A percentile compares a stretch with the other conserved stretches of the same genome.
Conservation (phyloP, 1,284 basidiomycete genomes). For the Thecaphora thlaspeos region DNA sequence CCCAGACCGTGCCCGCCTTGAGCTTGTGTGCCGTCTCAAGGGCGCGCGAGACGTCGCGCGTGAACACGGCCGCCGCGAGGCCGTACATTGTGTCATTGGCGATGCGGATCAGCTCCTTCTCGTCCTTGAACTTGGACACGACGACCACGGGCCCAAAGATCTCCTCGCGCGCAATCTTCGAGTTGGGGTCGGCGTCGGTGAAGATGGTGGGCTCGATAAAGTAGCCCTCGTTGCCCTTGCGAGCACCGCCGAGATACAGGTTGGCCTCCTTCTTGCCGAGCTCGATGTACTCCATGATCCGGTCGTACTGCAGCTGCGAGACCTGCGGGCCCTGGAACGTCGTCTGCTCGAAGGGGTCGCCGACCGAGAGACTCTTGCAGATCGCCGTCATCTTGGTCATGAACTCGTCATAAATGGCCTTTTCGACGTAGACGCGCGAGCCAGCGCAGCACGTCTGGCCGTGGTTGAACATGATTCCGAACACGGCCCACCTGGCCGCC, state of each 20-base stretch:
- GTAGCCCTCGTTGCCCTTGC: conserved; percentile 67
- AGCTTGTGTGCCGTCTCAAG: conserved; percentile 73
- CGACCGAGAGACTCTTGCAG: conserved; percentile 65
- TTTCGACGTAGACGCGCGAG: conserved; percentile 73
- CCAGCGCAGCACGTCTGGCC: conserved; percentile 67
- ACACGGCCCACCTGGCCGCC: conserved; percentile 66
- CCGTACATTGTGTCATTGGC: conserved; percentile 83
- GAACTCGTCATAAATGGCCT: conserved; percentile 67
- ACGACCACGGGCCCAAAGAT: conserved; percentile 75
- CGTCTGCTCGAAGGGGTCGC: conserved; percentile 73
- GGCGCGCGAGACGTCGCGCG: conserved; percentile 73
- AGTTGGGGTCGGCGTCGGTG: conserved; percentile 67
- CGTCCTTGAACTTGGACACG: conserved; percentile 59
- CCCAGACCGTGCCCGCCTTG: conserved; percentile 78
- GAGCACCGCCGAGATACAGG: conserved; percentile 70
- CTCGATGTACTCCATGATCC: conserved; percentile 85
- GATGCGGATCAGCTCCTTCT: conserved; percentile 68
- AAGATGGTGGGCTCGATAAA: conserved; percentile 62
- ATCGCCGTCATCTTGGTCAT: conserved; percentile 66
- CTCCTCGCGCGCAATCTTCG: conserved; percentile 69
- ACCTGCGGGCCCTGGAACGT: conserved; percentile 87
- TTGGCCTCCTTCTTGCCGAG: conserved; percentile 79
- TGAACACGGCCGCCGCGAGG: conserved; percentile 82
- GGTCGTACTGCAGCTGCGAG: conserved; percentile 74
- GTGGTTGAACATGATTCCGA: conserved; percentile 73